Conservation (phyloP, 352 stramenopile genomes). For the Globisporangium sylvaticum region DNA sequence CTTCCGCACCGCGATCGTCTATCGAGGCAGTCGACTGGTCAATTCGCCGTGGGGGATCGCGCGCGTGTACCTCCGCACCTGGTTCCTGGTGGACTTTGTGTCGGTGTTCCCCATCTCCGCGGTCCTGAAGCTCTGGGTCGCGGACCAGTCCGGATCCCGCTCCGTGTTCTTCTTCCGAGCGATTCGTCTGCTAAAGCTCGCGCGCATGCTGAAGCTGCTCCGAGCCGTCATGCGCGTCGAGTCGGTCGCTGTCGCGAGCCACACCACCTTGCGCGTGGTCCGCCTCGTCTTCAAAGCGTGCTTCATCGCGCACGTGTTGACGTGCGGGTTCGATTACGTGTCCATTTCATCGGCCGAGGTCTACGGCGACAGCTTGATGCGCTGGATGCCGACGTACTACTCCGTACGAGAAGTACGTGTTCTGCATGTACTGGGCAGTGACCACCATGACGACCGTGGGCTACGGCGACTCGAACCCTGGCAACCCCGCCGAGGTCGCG, state of each 20-base stretch:
- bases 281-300: conserved; percentile 55
- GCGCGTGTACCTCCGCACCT: conserved; percentile 50
- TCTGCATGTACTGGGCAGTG: conserved; percentile 71
- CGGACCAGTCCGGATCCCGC: conserved; percentile 14
- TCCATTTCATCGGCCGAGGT: conserved; percentile 25
- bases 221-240: conserved; percentile 55
- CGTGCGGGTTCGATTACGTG: conserved; percentile 67
- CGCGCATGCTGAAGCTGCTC: conserved; percentile 84
- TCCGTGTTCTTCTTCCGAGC: conserved; percentile 58
- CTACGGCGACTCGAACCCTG: conserved; percentile 63
- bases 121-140: conserved; percentile 23
- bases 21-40: conserved; percentile 31
- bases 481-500: conserved; percentile 51
- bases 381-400: conserved; percentile 22
- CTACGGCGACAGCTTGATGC: conserved; percentile 31
- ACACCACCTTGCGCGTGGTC: conserved; percentile 53
- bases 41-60: conserved; percentile 25
- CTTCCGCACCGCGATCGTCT: conserved; percentile 42
- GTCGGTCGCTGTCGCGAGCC: conserved; percentile 39
- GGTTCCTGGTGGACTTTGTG: conserved; percentile 71
- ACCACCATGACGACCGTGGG: conserved; percentile 81
- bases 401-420: conserved; percentile 59
- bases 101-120: conserved; percentile 53
- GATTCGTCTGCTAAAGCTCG: conserved; percentile 79
- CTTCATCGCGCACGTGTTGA: conserved; percentile 57